phyloP scores from a whole-genome alignment of 75 land plant species.

The Pinus taeda region DNA sequence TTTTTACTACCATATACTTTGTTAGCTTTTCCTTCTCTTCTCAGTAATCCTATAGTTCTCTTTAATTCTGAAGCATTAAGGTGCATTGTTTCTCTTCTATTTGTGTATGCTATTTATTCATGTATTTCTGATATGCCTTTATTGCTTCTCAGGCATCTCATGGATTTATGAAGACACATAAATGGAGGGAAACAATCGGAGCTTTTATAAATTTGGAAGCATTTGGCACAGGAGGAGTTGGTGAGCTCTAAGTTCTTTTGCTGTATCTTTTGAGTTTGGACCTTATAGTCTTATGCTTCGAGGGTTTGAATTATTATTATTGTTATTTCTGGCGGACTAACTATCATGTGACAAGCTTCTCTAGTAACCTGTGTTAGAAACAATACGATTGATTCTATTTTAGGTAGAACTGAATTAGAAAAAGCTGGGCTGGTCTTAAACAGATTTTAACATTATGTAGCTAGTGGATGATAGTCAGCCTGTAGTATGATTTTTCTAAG shows the following conservation, averaged over 20 bases:
- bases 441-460: neutral
- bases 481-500: neutral
- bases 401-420: neutral
- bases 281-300: neutral
- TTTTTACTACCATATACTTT: too few species aligned
- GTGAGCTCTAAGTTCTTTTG: slow-evolving; percentile 22
- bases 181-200: slow-evolving; percentile 77
- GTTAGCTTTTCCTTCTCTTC: neutral
- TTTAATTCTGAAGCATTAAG: neutral
- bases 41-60: neutral
- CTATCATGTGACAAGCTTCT: neutral
- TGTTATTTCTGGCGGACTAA: neutral
- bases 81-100: neutral
- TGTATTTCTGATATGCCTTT: neutral
- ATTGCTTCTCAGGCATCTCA: slow-evolving; percentile 63
- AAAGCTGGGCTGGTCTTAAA: neutral
- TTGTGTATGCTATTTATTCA: neutral
- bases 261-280: neutral
- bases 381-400: neutral
- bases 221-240: slow-evolving; percentile 84
- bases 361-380: neutral
- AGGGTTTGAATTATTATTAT: neutral
- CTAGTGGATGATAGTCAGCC: neutral
- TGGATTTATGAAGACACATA: slow-evolving; percentile 85
- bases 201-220: slow-evolving; percentile 95